phyloP scores from a whole-genome alignment of 75 land plant genomes.

The Chamaecyparis obtusa region DNA sequence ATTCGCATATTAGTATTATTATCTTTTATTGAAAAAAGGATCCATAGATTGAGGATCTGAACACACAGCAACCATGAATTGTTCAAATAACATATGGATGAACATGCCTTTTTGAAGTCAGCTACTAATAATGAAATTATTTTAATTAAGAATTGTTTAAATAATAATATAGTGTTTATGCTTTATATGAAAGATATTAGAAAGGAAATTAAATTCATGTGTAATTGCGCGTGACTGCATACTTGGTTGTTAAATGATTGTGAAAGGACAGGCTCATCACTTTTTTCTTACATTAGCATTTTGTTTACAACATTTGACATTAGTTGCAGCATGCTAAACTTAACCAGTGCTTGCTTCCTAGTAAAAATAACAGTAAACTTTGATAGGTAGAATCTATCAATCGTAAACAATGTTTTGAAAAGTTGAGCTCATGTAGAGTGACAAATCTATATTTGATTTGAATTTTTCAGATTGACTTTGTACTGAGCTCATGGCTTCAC shows the following conservation, averaged over 20 bases:
- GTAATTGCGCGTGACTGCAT: neutral
- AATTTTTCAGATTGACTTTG: conserved; percentile 54
- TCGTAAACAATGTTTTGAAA: neutral
- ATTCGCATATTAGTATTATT: no score
- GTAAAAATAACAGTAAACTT: neutral
- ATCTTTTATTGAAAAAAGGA: neutral
- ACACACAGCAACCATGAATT: neutral
- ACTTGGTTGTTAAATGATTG: neutral
- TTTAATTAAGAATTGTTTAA: no score
- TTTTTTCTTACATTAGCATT: neutral
- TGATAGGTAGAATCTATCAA: neutral
- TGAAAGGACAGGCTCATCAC: neutral
- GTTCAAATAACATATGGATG: neutral
- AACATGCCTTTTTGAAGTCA: neutral
- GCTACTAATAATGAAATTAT: neutral
- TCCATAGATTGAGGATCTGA: neutral
- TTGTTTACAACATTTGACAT: neutral
- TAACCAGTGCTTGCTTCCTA: neutral
- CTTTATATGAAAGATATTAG: neutral
- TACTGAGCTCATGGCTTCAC: conserved; percentile 74
- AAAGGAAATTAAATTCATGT: neutral
- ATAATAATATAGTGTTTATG: neutral
- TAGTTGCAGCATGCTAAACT: neutral
- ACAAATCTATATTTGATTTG: neutral
- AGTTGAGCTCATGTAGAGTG: conserved; percentile 6